Conservation (phyloP, 2,329 filamentous ascomycete species). For the Diaporthe ilicicola region DNA sequence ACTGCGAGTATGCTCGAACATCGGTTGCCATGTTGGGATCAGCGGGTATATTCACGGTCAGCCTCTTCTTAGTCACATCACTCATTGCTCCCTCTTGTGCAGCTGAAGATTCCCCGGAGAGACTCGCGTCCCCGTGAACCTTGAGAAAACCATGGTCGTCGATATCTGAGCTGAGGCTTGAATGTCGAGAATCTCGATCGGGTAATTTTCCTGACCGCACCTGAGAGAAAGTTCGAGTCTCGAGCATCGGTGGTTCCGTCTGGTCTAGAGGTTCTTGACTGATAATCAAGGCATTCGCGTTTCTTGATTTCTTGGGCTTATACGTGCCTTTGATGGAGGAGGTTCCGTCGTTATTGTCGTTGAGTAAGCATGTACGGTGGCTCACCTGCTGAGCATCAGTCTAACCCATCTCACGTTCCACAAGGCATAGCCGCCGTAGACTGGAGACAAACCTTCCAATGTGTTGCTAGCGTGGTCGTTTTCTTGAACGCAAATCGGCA, state of each 20-base stretch:
- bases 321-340: slow-evolving; percentile 12
- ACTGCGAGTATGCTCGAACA: slow-evolving; percentile 21
- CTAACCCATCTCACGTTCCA: too few relatives aligned
- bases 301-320: neutral
- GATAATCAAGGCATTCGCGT: neutral
- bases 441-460: slow-evolving; percentile 18
- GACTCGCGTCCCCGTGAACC: neutral
- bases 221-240: neutral
- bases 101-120: neutral
- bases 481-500: slow-evolving; percentile 3
- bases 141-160: too few relatives aligned
- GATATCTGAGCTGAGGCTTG: neutral
- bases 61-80: neutral
- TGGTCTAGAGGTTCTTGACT: neutral
- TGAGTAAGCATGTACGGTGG: slow-evolving; percentile 15
- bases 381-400: neutral
- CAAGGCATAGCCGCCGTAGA: too few relatives aligned
- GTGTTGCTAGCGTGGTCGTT: neutral
- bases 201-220: neutral
- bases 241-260: neutral
- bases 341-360: slow-evolving; percentile 25
- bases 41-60: neutral
- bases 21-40: slow-evolving; percentile 15
- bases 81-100: too few relatives aligned
- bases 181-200: neutral